Conservation (phyloP, 768 basidiomycete species). For the Lactarius tabidus region DNA sequence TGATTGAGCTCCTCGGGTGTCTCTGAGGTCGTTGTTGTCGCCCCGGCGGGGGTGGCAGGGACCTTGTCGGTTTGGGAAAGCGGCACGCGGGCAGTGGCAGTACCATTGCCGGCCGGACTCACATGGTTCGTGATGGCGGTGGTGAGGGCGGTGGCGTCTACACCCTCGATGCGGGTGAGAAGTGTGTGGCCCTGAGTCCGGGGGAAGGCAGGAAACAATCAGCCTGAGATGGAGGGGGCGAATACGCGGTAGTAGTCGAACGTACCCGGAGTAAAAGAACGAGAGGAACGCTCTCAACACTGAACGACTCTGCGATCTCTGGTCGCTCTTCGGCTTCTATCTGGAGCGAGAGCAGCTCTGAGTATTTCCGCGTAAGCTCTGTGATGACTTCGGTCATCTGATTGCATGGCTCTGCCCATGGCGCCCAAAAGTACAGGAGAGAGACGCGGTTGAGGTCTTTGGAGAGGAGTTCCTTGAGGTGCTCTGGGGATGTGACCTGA, state of each 20-base stretch:
- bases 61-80: constrained; percentile 47
- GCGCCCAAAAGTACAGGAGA: constrained; percentile 90
- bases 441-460: constrained; percentile 77
- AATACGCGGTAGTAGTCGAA: neutral
- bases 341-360: constrained; percentile 59
- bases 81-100: constrained; percentile 33
- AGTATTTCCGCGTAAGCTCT: constrained; percentile 71
- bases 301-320: constrained; percentile 87
- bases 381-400: constrained; percentile 79
- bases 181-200: constrained; percentile 77
- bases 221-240: neutral
- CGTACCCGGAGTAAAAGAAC: constrained; percentile 78
- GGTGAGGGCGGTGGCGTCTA: constrained; percentile 65
- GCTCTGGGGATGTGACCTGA: constrained; percentile 54
- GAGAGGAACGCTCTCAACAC: constrained; percentile 86
- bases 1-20: constrained; percentile 58
- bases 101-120: constrained; percentile 14
- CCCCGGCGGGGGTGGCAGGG: neutral
- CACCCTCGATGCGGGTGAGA: constrained; percentile 73
- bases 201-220: constrained; percentile 2
- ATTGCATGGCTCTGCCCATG: constrained; percentile 88
- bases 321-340: constrained; percentile 77
- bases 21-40: constrained; percentile 37
- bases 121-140: constrained; percentile 57
- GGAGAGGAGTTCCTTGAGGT: constrained; percentile 73